Percentiles rank a stretch among this genome's conserved stretches.
phyloP scores from a whole-genome alignment of 768 basidiomycete species.

The Pleurotus ostreatus region DNA sequence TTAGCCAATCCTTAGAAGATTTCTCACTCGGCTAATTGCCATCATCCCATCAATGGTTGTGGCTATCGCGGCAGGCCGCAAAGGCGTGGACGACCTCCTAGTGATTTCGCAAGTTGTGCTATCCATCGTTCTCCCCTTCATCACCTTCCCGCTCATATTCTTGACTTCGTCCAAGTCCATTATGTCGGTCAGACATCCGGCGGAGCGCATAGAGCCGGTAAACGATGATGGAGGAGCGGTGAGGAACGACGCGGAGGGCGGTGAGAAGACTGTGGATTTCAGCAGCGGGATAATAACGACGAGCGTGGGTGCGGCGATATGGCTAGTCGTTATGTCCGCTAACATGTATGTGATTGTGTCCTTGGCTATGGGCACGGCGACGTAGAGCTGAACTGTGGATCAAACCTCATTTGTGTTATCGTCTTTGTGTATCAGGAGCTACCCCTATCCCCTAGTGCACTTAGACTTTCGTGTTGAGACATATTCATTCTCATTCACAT shows the following conservation, averaged over 20 bases:
- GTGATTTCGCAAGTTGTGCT: slow-evolving; percentile 84
- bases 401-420: no score
- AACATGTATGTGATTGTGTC: slow-evolving; percentile 75
- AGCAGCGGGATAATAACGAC: slow-evolving; percentile 55
- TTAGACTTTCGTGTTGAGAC: no score
- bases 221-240: background rate
- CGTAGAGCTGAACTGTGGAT: no score
- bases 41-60: slow-evolving; percentile 82
- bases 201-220: background rate
- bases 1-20: slow-evolving; percentile 72
- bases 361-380: slow-evolving; percentile 36
- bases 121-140: slow-evolving; percentile 79
- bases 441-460: no score
- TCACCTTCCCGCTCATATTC: slow-evolving; percentile 77
- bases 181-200: slow-evolving; percentile 61
- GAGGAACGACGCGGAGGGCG: background rate
- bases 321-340: slow-evolving; percentile 62
- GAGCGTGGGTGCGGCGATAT: slow-evolving; percentile 52
- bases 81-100: slow-evolving; percentile 75
- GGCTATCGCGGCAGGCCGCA: slow-evolving; percentile 64
- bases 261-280: slow-evolving; percentile 50
- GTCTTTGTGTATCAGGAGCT: no score
- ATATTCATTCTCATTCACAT: no score
- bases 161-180: slow-evolving; percentile 67
- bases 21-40: slow-evolving; percentile 77